Evolutionary conservation across 2,329 filamentous ascomycete species (phyloP).

Genomic region (Fusarium goolgardi): DNA sequence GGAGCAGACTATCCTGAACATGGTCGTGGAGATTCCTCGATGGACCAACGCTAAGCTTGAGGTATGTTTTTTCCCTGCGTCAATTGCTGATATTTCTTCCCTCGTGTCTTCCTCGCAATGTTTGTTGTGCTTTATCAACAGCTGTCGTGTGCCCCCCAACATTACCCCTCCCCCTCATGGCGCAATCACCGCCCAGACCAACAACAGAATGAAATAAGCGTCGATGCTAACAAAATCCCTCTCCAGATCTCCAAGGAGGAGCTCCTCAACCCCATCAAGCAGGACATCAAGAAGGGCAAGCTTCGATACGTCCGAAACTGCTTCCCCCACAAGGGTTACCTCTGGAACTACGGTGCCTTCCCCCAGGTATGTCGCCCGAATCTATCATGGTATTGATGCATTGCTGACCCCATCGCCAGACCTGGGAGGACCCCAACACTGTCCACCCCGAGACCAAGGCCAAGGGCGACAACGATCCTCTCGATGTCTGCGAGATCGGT

Average conservation of each 20-base stretch:
- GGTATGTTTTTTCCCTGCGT: conserved; percentile 65
- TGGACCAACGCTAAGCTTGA: conserved; percentile 99
- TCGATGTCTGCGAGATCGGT: conserved; percentile 99
- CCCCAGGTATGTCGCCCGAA: conserved; percentile 74
- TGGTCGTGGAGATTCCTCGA: conserved; percentile 98
- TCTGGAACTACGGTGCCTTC: conserved; percentile 99
- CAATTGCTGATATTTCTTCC: not conserved
- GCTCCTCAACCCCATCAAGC: conserved; percentile 98
- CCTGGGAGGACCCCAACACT: conserved; percentile 98
- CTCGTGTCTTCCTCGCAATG: not conserved
- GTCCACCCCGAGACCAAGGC: conserved; percentile 99
- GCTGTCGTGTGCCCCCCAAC: conserved; percentile 32
- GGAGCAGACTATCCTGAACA: conserved; percentile 96
- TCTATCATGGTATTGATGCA: conserved; percentile 12
- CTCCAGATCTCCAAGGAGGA: conserved; percentile 97
- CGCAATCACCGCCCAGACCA: conserved; percentile 20
- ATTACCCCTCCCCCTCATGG: conserved; percentile 28
- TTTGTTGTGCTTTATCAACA: conserved; percentile 3
- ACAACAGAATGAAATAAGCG: conserved; percentile 9
- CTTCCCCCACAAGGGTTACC: conserved; percentile 99
- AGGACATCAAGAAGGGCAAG: conserved; percentile 99
- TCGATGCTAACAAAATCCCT: conserved; percentile 40
- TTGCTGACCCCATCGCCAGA: conserved; percentile 64
- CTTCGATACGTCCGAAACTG: conserved; percentile 99
- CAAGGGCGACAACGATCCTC: conserved; percentile 99